Conservation (phyloP, 1,139 yeast genomes). For the Pichia sp. region DNA sequence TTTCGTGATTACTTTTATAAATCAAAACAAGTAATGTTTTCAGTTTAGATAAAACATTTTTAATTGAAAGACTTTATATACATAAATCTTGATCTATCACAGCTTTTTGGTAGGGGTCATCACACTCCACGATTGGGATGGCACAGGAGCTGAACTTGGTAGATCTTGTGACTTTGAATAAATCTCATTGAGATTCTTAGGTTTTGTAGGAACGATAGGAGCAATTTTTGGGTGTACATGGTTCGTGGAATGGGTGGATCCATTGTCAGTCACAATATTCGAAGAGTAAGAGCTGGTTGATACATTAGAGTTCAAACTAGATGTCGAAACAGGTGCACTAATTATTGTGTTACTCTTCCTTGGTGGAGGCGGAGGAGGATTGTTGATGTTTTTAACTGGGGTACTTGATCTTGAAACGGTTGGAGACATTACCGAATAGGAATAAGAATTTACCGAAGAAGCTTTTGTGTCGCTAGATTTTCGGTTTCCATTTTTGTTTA, state of each 20-base stretch:
- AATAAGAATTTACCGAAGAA: conserved; percentile 8
- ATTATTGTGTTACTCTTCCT: conserved; percentile 3
- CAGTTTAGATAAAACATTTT: no score
- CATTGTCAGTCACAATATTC: neutral
- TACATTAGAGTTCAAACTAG: conserved; percentile 1
- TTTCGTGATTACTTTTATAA: neutral
- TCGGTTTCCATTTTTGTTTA: no score
- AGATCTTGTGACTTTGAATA: neutral
- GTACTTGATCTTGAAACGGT: conserved; percentile 22
- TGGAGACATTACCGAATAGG: conserved; percentile 23
- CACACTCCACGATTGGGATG: conserved; percentile 7
- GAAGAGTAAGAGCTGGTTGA: neutral
- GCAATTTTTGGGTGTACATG: conserved; percentile 13
- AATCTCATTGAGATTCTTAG: conserved; percentile 14
- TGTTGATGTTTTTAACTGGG: neutral
- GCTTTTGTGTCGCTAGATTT: conserved; percentile 7
- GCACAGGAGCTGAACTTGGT: neutral
- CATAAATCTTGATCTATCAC: neutral
- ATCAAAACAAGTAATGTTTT: no score
- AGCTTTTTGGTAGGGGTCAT: conserved; percentile 12
- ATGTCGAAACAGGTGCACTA: conserved; percentile 1
- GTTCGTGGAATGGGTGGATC: neutral
- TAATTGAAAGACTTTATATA: no score
- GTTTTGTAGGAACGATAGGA: conserved; percentile 25
- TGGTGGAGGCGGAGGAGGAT: conserved; percentile 23